These are phyloP conservation scores for Strombidium stylifer DNA, from an alignment of 73 alveolate genomes.

Conservation along the genomic window DNA sequence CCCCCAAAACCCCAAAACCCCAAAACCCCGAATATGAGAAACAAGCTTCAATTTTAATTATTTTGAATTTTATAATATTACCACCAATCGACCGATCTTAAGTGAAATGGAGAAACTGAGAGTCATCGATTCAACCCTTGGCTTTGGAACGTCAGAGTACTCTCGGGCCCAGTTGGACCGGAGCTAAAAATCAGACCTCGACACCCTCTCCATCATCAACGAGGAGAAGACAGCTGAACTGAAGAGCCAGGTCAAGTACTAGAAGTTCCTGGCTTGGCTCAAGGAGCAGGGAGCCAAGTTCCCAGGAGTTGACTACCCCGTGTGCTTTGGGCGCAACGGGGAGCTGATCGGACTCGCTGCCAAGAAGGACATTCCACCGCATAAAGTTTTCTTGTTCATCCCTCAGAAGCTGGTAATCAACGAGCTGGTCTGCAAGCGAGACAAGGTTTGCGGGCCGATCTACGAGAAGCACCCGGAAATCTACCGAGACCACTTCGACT, in stretches of 20 bases:
- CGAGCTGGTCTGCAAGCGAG: conserved; percentile 19
- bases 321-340: conserved; percentile 38
- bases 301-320: conserved; percentile 42
- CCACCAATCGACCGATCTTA: too few species aligned
- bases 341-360: conserved; percentile 38
- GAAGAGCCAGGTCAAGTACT: not conserved
- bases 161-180: too few species aligned
- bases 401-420: conserved; percentile 20
- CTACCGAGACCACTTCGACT: conserved; percentile 17
- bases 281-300: conserved; percentile 15
- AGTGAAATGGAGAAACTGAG: too few species aligned
- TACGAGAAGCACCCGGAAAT: conserved; percentile 20
- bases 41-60: too few species aligned
- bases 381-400: conserved; percentile 26
- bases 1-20: too few species aligned
- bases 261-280: conserved; percentile 1
- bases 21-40: too few species aligned
- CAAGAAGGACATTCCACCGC: conserved; percentile 28
- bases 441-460: not conserved
- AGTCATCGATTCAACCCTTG: too few species aligned
- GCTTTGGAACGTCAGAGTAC: too few species aligned
- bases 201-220: too few species aligned
- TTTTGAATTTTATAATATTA: too few species aligned
- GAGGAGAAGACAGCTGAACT: conserved; percentile 6
- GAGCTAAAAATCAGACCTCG: too few species aligned